Conservation (phyloP, 164 flowering plant genomes). For the Litsea cubeba region DNA sequence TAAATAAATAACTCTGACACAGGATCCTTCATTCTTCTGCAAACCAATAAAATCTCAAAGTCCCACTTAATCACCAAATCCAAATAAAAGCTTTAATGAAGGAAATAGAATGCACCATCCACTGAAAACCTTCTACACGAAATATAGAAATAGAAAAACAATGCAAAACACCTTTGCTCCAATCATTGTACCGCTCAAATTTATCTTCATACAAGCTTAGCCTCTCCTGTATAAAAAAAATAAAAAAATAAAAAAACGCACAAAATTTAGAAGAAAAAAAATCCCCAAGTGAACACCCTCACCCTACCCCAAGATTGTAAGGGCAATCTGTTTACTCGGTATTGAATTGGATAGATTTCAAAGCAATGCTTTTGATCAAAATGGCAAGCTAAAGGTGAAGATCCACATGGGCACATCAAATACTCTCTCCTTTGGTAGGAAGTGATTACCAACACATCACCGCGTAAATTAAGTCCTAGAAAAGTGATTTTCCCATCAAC, state of each 20-base stretch:
- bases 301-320: not conserved
- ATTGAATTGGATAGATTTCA: not conserved
- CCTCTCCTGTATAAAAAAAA: constrained; percentile 56
- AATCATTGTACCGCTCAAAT: constrained; percentile 46
- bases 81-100: too few species aligned
- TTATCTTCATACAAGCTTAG: constrained; percentile 75
- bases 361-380: not conserved
- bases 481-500: not conserved
- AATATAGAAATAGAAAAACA: too few species aligned
- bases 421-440: too few species aligned
- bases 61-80: too few species aligned
- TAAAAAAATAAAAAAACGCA: not conserved
- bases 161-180: constrained; percentile 61
- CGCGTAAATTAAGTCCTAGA: not conserved
- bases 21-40: too few species aligned
- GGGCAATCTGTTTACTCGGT: not conserved
- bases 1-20: too few species aligned
- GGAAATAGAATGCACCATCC: too few species aligned
- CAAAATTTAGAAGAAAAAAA: not conserved
- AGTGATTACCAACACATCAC: not conserved
- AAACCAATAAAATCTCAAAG: too few species aligned
- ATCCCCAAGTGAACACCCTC: not conserved
- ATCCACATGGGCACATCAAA: too few species aligned
- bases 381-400: too few species aligned
- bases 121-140: too few species aligned